Evolutionary conservation across 768 basidiomycete species (phyloP), one percentile per base, ranked within the genome.

Genomic region (Gyrodon lividus): DNA sequence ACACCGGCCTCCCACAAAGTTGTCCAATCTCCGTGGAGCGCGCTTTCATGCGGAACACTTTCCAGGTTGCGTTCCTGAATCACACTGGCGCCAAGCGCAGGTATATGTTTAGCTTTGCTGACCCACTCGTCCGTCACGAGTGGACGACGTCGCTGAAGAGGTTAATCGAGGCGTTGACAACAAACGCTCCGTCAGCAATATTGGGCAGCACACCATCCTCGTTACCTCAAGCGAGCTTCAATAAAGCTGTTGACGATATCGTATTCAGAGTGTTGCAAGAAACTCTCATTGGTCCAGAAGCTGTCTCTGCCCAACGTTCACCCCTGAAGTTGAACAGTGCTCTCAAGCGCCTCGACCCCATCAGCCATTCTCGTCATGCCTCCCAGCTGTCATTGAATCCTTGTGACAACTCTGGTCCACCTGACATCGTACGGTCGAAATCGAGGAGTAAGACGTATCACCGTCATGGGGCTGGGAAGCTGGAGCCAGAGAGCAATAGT

Each of bases 31-130:
- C 80, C 19, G 84, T 96, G 53, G 93, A 96, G 64, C 86, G 93
- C 17, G 86, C 92, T 0, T 98, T 98, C 73, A 98, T 98, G 96
- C 83, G 86, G 52, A 89, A 98, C 65, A 97, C 95, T 0, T 95
- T 98, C 78, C 92, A 97, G 67, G 71, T 98, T 30, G 86, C 92
- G 2, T 98, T 98, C 72, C 56, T 76, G 34, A 84, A 84, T 59
- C 82, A 86, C 56, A 64, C 74, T 28, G 83, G 84, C 26, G 52
- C 73, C 48, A 89, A 87, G 69, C 81, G 93, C 58, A 84, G 86
- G 62, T 98, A 98, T 72, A 93, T 97, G 85, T 98, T 97, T 76
- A 93, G 90, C 56, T 84, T 97, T 38, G 83, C 87, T 45, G 91
- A 93, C 60, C 79, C 86, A 1, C 75, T 88, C 34, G 78, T 89